These are phyloP conservation scores for Aphanomyces euteiches DNA, from an alignment of 352 stramenopile genomes.

Conservation along the genomic window DNA sequence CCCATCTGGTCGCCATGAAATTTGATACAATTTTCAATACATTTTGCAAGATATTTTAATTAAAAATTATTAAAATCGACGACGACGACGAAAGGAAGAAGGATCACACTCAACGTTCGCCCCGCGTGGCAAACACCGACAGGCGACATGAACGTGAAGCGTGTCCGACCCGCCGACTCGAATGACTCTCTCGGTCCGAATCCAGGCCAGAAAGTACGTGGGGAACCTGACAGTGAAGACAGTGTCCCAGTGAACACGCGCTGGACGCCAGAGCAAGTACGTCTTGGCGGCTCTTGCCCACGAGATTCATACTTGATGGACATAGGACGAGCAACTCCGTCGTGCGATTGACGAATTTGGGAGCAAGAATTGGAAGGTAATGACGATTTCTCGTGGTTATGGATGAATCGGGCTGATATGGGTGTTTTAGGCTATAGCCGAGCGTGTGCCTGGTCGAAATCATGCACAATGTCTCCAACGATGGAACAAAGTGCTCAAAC, in stretches of 20 bases:
- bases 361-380: constrained; percentile 83
- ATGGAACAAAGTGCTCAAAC: constrained; percentile 81
- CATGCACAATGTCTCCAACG: constrained; percentile 59
- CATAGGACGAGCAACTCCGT: constrained; percentile 68
- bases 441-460: constrained; percentile 43
- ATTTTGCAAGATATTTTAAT: not conserved
- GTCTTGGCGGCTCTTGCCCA: not conserved
- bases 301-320: not conserved
- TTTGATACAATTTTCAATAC: no score
- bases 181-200: not conserved
- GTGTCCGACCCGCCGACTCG: not conserved
- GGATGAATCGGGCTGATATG: not conserved
- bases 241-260: constrained; percentile 47
- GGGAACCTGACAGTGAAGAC: constrained; percentile 44
- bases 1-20: no score
- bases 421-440: constrained; percentile 36
- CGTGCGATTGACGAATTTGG: constrained; percentile 69
- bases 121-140: no score
- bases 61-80: constrained; percentile 1
- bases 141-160: constrained; percentile 12
- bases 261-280: constrained; percentile 63
- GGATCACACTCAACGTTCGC: no score
- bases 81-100: not conserved
- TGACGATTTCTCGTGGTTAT: not conserved
- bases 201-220: constrained; percentile 4